A percentile compares a stretch with the other conserved stretches of the same genome.
These are phyloP conservation scores for Marasmius fiardii DNA, from an alignment of 1,284 basidiomycete species.

Conservation along the genomic window DNA sequence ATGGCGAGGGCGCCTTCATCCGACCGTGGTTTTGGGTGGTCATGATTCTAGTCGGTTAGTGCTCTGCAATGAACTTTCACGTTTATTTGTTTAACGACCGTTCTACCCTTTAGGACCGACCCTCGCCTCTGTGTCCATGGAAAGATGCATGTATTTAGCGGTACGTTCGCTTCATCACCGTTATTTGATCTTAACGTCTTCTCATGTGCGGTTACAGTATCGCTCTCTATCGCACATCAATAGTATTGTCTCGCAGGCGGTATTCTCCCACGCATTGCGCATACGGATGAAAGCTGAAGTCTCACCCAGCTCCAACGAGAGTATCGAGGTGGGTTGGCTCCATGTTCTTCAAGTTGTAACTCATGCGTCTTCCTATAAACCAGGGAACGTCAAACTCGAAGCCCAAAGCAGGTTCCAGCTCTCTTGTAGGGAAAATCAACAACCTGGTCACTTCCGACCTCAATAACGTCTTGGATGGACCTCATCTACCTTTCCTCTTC, in stretches of 20 bases:
- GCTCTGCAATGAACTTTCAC: not conserved
- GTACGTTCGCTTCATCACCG: constrained; percentile 7
- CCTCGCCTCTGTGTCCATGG: constrained; percentile 28
- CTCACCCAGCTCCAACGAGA: constrained; percentile 13
- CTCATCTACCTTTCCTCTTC: constrained; percentile 34
- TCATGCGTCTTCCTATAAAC: not conserved
- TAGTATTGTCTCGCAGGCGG: constrained; percentile 40
- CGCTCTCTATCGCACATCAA: not conserved
- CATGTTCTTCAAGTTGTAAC: not conserved
- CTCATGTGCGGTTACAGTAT: constrained; percentile 1
- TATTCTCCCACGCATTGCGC: constrained; percentile 56
- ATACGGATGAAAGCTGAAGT: constrained; percentile 45
- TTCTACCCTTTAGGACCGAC: constrained; percentile 28
- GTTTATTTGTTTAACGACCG: not conserved
- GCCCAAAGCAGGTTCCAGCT: constrained; percentile 16
- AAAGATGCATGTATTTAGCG: constrained; percentile 34
- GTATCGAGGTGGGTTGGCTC: not conserved
- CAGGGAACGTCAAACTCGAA: not conserved
- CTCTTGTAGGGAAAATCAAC: constrained; percentile 55
- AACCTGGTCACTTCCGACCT: constrained; percentile 47
- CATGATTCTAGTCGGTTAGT: constrained; percentile 25
- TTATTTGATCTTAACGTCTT: constrained; percentile 18
- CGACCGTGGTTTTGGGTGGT: constrained; percentile 23
- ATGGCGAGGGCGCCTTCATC: constrained; percentile 12
- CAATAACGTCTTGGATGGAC: constrained; percentile 34